Base-by-base conservation (phyloP, 1,284 basidiomycete species). In the Naganishia liquefaciens region DNA sequence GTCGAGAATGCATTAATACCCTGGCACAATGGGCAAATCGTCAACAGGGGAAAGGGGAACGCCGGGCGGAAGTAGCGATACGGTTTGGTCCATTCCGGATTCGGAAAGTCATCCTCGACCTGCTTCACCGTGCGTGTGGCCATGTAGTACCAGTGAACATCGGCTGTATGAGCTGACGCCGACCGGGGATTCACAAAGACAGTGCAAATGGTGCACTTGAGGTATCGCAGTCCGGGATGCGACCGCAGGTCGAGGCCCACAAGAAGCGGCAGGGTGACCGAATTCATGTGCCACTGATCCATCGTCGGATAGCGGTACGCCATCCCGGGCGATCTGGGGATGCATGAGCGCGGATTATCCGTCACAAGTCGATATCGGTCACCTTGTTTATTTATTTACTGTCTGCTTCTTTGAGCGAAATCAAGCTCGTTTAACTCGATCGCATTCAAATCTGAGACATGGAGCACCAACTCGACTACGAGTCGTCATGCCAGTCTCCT, bases 61-160 rank as follows among this genome's bases (percentile, higher is more conserved):
- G 5, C 54, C 54, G 25, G 33, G n/a, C 7, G 43, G 25, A 6
- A 21, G 17, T 2, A 42, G 42, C 40, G 54, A 44, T 55, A 42
- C 15, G 54, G 54, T 23, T 44, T 55, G 21, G 54, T 55, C 54
- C 54, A 55, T 17, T 27, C 30, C 3, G 54, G 54, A n/a, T 55
- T 55, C 23, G 42, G 40, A 11, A 55, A 55, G 17, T 55, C 40
- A 5, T 21, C 19, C 4, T 55, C 54, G 6, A 55, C 23, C 30
- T 40, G 40, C 7, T 28, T 13, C 5, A 25, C 23, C 3, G 54
- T 55, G 42, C 25, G 13, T 13, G 7, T 23, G 13, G 54, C 28
- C 40, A 43, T 28, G 21, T 23, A 30, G 25, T 27, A 55, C 11
- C 25, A 55, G 27, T 55, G 54, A 6, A 25, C 17, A 23, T 43